Evolutionary conservation across 2,329 filamentous ascomycete species (phyloP).

Genomic region (Fusarium sp.): DNA sequence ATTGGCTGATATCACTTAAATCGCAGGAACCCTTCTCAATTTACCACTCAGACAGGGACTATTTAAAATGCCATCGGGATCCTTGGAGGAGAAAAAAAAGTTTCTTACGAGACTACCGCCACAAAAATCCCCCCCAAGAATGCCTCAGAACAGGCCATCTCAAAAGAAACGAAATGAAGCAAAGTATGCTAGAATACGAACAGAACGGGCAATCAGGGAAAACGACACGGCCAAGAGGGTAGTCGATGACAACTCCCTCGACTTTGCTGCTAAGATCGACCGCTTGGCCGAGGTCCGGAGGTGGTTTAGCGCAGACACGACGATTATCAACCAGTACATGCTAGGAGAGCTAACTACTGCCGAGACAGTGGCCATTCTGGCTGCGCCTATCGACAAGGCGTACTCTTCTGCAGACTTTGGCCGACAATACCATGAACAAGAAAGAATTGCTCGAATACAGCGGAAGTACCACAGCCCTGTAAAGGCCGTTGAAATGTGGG

Average conservation of each 20-base stretch:
- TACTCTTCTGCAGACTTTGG: constrained; percentile 20
- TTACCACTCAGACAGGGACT: too few relatives aligned
- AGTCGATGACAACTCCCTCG: not conserved
- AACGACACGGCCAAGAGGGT: not conserved
- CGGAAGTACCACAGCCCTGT: constrained; percentile 1
- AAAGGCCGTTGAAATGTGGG: constrained; percentile 16
- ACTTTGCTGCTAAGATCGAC: constrained; percentile 7
- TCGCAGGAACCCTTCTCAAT: too few relatives aligned
- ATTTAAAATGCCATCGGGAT: too few relatives aligned
- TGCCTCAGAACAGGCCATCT: constrained; percentile 11
- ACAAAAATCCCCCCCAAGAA: not conserved
- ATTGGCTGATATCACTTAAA: too few relatives aligned
- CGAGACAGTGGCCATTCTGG: not conserved
- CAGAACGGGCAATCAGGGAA: not conserved
- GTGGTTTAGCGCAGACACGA: constrained; percentile 10
- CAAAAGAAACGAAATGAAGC: not conserved
- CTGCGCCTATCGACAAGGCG: not conserved
- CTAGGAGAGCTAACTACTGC: fast-evolving
- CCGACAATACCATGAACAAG: not conserved
- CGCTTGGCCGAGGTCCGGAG: not conserved
- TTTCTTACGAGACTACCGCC: too few relatives aligned
- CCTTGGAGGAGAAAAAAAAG: too few relatives aligned
- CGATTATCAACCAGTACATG: not conserved
- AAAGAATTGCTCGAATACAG: not conserved
- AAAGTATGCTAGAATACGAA: not conserved